phyloP scores from a whole-genome alignment of 1,284 basidiomycete genomes.

The Sphagnurus paluster region DNA sequence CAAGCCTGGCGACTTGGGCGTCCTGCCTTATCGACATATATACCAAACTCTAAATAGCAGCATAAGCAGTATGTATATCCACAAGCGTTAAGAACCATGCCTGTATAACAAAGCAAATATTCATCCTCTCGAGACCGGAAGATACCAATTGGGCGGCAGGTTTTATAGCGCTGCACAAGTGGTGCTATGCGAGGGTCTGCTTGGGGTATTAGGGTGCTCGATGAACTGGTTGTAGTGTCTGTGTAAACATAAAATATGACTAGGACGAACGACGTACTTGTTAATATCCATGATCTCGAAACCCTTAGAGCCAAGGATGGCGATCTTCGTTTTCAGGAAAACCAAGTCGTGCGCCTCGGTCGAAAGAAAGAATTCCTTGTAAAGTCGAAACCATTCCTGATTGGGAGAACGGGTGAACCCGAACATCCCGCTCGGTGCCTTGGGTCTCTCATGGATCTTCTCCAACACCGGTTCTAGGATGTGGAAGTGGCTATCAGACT shows the following conservation, averaged over 20 bases:
- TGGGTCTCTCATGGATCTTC: slow-evolving; percentile 77
- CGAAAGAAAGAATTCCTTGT: slow-evolving; percentile 87
- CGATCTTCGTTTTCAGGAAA: slow-evolving; percentile 90
- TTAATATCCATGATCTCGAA: slow-evolving; percentile 96
- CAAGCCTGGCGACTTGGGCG: slow-evolving; percentile 73
- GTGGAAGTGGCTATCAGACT: slow-evolving; percentile 87
- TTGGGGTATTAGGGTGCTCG: slow-evolving; percentile 85
- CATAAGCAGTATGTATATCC: slow-evolving; percentile 75
- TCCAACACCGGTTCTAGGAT: slow-evolving; percentile 91
- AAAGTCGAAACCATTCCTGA: slow-evolving; percentile 91
- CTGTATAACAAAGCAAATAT: slow-evolving; percentile 92
- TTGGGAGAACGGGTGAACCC: slow-evolving; percentile 73
- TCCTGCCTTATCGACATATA: slow-evolving; percentile 88
- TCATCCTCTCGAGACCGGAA: slow-evolving; percentile 87
- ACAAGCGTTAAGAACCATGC: slow-evolving; percentile 50
- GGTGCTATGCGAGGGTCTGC: slow-evolving; percentile 76
- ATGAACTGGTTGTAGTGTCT: slow-evolving; percentile 53
- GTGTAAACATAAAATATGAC: background rate
- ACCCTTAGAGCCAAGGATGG: slow-evolving; percentile 90
- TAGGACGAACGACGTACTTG: slow-evolving; percentile 54
- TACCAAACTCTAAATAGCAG: slow-evolving; percentile 75
- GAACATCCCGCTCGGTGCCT: slow-evolving; percentile 65
- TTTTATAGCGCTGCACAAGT: slow-evolving; percentile 81
- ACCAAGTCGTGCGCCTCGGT: slow-evolving; percentile 87
- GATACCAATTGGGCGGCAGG: slow-evolving; percentile 86